phyloP scores from a whole-genome alignment of 139 green algal genomes.

The Asterochloris erici region DNA sequence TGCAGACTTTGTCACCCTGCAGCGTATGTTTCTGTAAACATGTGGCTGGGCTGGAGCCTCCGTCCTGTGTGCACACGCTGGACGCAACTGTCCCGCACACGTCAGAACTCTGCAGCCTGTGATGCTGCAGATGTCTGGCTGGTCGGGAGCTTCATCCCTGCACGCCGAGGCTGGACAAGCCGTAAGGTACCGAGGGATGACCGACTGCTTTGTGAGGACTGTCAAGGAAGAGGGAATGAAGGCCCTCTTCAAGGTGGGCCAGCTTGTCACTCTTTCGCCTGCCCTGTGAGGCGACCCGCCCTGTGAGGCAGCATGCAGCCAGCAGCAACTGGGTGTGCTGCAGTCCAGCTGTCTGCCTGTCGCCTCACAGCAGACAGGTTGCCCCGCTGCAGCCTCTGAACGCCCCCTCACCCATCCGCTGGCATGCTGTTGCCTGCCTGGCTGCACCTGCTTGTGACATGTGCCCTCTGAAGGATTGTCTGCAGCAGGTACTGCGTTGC shows the following conservation, averaged over 20 bases:
- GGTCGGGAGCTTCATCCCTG: slow-evolving; percentile 65
- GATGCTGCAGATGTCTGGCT: slow-evolving; percentile 68
- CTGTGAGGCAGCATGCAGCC: not conserved
- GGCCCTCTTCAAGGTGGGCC: slow-evolving; percentile 81
- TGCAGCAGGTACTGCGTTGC: not conserved
- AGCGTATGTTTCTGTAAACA: too few relatives aligned
- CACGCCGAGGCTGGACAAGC: slow-evolving; percentile 58
- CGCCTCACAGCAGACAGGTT: not conserved
- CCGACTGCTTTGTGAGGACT: slow-evolving; percentile 92
- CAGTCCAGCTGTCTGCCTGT: not conserved
- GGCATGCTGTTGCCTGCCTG: not conserved
- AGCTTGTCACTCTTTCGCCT: not conserved
- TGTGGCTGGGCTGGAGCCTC: too few relatives aligned
- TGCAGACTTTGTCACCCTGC: too few relatives aligned
- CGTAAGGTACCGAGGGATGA: slow-evolving; percentile 93
- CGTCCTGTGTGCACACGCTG: too few relatives aligned
- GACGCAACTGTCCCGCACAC: too few relatives aligned
- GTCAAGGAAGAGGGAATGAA: slow-evolving; percentile 84
- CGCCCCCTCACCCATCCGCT: not conserved
- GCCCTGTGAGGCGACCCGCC: not conserved
- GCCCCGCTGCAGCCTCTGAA: too few relatives aligned
- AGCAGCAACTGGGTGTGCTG: not conserved
- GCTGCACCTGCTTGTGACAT: not conserved
- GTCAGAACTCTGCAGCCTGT: too few relatives aligned
- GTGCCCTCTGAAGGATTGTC: too few relatives aligned